A percentile compares a stretch with the other conserved stretches of the same genome.
Evolutionary conservation across 306 rosid genomes (phyloP).

Genomic region (Pachyrhizus erosus): DNA sequence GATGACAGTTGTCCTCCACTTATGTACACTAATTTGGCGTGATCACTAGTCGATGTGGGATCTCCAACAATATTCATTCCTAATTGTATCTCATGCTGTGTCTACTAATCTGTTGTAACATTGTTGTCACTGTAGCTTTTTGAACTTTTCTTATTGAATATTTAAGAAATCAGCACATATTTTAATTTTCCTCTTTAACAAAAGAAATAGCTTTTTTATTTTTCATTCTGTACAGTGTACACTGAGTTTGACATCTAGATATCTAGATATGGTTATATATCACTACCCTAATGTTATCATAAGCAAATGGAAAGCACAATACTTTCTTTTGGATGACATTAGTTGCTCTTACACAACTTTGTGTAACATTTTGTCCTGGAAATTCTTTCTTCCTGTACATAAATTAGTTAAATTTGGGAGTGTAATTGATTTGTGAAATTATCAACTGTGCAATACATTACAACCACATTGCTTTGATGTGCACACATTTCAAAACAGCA

Average conservation of each 20-base stretch:
- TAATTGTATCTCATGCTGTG: neutral
- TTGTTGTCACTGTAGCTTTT: neutral
- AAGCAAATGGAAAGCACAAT: neutral
- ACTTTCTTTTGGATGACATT: conserved; percentile 7
- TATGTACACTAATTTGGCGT: too few relatives aligned
- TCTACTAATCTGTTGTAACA: neutral
- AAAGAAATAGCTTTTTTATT: neutral
- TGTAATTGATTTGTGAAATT: conserved; percentile 1
- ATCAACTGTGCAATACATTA: neutral
- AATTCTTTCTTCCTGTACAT: neutral
- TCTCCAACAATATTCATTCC: too few relatives aligned
- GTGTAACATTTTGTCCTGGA: neutral
- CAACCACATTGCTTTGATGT: neutral
- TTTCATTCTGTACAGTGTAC: neutral
- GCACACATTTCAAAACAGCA: neutral
- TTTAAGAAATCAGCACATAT: neutral
- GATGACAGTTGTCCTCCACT: too few relatives aligned
- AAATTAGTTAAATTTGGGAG: conserved; percentile 15
- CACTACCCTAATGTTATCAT: neutral
- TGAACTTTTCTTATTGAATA: neutral
- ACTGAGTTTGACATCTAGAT: neutral
- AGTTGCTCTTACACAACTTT: neutral
- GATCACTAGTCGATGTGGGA: too few relatives aligned
- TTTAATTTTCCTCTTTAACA: neutral
- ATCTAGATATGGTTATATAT: neutral